Evolutionary conservation across 192 early-diverging fungal species (phyloP).

Genomic region (Anaeromyces robustus): DNA sequence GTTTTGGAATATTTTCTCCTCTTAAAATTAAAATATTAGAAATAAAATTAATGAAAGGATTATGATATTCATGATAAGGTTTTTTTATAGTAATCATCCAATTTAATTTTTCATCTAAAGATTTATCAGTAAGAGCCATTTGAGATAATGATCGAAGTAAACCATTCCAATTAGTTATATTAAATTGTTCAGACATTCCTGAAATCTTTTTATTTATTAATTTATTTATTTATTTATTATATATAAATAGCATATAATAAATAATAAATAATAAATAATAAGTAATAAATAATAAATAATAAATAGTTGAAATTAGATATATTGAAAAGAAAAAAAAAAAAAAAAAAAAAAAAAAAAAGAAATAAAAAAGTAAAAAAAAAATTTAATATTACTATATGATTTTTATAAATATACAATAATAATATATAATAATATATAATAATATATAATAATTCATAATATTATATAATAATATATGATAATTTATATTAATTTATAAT

Average conservation of each 20-base stretch:
- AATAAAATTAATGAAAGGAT: not conserved
- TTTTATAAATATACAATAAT: no score
- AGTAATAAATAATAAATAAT: no score
- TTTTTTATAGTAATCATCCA: not conserved
- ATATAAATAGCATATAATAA: not conserved
- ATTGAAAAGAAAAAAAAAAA: no score
- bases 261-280: not conserved
- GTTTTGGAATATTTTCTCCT: not conserved
- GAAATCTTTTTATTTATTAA: not conserved
- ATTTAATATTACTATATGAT: no score
- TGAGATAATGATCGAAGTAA: not conserved
- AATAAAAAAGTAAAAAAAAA: no score
- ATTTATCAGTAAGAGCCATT: conserved; percentile 1
- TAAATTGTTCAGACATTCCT: not conserved
- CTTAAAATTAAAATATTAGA: not conserved
- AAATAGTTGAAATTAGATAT: no score
- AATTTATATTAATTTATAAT: no score
- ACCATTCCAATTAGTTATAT: conserved; percentile 1
- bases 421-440: no score
- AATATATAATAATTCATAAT: no score
- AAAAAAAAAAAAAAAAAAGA: no score
- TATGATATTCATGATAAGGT: not conserved
- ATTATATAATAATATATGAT: no score
- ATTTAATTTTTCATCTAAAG: conserved; percentile 5
- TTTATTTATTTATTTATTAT: not conserved